Percentiles rank a stretch among this genome's conserved stretches.
Conservation (phyloP, 202 grass and related monocot genomes). For the Thinopyrum obtusiflorum region DNA sequence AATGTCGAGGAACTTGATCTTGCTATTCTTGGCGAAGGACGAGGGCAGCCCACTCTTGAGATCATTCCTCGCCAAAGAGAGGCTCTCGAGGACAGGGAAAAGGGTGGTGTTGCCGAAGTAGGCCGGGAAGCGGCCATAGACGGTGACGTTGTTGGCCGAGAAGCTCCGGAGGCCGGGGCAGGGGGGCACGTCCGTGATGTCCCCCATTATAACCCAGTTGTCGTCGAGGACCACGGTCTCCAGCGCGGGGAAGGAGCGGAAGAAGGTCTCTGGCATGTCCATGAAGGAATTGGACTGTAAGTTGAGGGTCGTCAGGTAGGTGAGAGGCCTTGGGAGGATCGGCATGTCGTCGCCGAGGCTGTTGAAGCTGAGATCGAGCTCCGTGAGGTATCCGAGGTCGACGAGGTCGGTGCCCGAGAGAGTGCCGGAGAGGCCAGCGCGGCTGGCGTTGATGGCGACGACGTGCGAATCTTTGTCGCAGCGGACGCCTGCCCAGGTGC, state of each 20-base stretch:
- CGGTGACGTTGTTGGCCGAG: neutral
- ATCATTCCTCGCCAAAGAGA: neutral
- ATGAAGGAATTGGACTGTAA: neutral
- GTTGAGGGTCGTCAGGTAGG: neutral
- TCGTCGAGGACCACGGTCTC: slow-evolving; percentile 5
- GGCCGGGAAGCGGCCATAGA: neutral
- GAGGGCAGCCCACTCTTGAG: neutral
- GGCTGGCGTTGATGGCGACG: slow-evolving; percentile 8
- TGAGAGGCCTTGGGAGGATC: neutral
- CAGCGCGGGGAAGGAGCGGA: neutral
- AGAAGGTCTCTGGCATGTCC: neutral
- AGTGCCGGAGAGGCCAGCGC: neutral
- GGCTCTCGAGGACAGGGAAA: neutral
- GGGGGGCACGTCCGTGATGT: neutral
- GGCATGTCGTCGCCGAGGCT: neutral
- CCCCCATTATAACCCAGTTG: neutral
- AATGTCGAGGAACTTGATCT: slow-evolving; percentile 4
- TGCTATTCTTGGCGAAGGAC: neutral
- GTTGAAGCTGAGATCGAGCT: slow-evolving; percentile 26
- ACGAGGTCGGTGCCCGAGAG: neutral
- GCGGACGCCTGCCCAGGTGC: slow-evolving; percentile 6
- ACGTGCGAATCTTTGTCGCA: neutral
- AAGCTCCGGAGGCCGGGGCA: neutral
- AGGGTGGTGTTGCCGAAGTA: neutral
- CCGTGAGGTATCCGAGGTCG: neutral